phyloP scores from a whole-genome alignment of 1,284 basidiomycete species.

The Cryptococcus sp. region DNA sequence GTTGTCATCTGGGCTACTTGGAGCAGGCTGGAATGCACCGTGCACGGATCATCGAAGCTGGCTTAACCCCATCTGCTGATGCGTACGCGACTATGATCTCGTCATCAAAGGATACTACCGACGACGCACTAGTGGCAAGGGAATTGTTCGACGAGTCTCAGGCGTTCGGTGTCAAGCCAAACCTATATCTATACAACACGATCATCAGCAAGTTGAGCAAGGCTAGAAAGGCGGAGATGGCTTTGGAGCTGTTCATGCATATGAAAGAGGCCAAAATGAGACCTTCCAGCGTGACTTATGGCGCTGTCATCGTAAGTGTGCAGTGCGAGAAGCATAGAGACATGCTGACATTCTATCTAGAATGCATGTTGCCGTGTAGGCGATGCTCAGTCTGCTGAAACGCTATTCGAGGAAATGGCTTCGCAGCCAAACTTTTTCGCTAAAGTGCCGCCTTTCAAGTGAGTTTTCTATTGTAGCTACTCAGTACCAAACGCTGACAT shows the following conservation, averaged over 20 bases:
- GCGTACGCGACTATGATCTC: conserved; percentile 89
- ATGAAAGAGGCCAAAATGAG: conserved; percentile 63
- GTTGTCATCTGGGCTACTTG: conserved; percentile 75
- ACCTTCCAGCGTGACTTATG: conserved; percentile 90
- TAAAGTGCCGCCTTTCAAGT: conserved; percentile 78
- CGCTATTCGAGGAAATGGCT: conserved; percentile 84
- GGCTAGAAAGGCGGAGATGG: conserved; percentile 85
- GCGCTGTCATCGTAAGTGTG: conserved; percentile 76
- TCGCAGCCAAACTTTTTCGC: conserved; percentile 73
- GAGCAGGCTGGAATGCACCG: conserved; percentile 80
- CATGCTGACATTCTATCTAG: conserved; percentile 15
- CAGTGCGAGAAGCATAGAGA: neutral
- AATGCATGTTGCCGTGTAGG: conserved; percentile 89
- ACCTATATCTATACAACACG: conserved; percentile 90
- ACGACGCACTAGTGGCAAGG: conserved; percentile 84
- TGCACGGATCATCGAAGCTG: conserved; percentile 71
- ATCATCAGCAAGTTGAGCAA: conserved; percentile 92
- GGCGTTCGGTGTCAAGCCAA: conserved; percentile 67
- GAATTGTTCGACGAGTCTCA: conserved; percentile 80
- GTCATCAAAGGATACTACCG: conserved; percentile 85
- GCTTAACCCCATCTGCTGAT: conserved; percentile 78
- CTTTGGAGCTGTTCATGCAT: conserved; percentile 80
- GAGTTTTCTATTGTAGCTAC: conserved; percentile 17
- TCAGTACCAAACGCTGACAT: neutral
- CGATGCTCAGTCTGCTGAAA: conserved; percentile 78